Conservation (phyloP, 306 rosid species). For the Glycine soja region DNA sequence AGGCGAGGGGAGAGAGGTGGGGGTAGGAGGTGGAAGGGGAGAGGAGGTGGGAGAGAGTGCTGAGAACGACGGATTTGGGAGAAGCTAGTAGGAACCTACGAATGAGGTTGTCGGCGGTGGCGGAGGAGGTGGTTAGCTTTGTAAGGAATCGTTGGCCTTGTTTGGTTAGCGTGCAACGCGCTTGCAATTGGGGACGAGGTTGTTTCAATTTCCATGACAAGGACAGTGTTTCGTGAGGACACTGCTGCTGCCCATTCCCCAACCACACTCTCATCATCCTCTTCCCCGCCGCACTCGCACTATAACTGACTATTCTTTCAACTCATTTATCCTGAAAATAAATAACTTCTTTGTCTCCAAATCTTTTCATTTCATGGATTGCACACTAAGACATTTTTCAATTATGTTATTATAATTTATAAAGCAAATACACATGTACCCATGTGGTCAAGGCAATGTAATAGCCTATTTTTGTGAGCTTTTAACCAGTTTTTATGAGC, state of each 20-base stretch:
- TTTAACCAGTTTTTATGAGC: too few species aligned
- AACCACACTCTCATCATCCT: not conserved
- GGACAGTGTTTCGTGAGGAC: not conserved
- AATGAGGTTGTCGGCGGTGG: slow-evolving; percentile 55
- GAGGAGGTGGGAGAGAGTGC: slow-evolving; percentile 73
- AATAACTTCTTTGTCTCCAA: too few species aligned
- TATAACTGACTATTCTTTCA: too few species aligned
- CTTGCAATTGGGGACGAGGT: too few species aligned
- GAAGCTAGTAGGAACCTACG: slow-evolving; percentile 59
- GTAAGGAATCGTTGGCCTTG: slow-evolving; percentile 75
- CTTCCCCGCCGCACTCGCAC: too few species aligned
- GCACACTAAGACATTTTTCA: too few species aligned
- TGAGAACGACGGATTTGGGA: slow-evolving; percentile 68
- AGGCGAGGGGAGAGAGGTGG: slow-evolving; percentile 51
- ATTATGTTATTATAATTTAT: too few species aligned
- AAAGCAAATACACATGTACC: too few species aligned
- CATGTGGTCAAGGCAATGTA: too few species aligned
- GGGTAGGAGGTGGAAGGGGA: slow-evolving; percentile 61
- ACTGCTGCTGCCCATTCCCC: slow-evolving; percentile 10
- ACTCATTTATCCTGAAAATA: too few species aligned
- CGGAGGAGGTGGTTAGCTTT: slow-evolving; percentile 57
- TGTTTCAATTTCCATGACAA: slow-evolving; percentile 32
- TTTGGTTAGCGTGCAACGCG: slow-evolving; percentile 58
- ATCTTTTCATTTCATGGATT: too few species aligned
- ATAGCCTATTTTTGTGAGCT: too few species aligned